Base-by-base conservation (phyloP, 176 grass and related monocot species). In the Eleusine indica region DNA sequence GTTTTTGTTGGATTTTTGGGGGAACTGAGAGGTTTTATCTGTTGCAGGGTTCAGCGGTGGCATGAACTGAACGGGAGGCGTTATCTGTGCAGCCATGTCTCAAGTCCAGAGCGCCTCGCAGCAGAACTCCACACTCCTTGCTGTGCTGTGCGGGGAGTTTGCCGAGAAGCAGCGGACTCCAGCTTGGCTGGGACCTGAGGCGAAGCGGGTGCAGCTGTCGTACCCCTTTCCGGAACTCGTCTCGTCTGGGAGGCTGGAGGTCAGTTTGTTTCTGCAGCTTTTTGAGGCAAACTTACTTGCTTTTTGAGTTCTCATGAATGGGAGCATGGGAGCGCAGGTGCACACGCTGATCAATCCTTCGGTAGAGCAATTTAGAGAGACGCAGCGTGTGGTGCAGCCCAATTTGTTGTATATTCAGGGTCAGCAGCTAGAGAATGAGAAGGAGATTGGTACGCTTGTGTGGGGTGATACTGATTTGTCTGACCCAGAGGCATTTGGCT, bases 401-500 rank as follows among this genome's bases (percentile, higher is more conserved):
- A 86, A 71, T 71, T 81, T 95, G 41, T 71, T 95, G 77, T 95
- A 88, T 49, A 80, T 84, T 43, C 88, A 92, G 69, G 90, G 90
- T n/a, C 85, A 92, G 63, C 93, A 79, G 35, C 88, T 86, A 67
- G 85, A 85, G 52, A 72, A 95, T 25, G 88, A 86, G 58, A 67
- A 94, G 71, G 88, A 95, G 61, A 95, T 95, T 47, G 93, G 93
- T 30, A 41, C 67, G 37, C 88, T 95, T 66, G 78, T 87, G 18
- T 95, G 90, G 93, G 93, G 83, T 0, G 70, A 70, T 46, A 63
- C 62, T 39, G 85, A 88, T 84, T 86, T 78, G 4, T 95, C 90
- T 10, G 86, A 95, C 37, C 87, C 68, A 0, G 71, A 87, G 29
- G 72, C n/a, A 15, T 73, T 92, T 86, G 52, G 80, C 48, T 90